A percentile compares a stretch with the other conserved stretches of the same genome.
phyloP scores from a whole-genome alignment of 192 early-diverging fungal genomes.

The Piromyces finnis region DNA sequence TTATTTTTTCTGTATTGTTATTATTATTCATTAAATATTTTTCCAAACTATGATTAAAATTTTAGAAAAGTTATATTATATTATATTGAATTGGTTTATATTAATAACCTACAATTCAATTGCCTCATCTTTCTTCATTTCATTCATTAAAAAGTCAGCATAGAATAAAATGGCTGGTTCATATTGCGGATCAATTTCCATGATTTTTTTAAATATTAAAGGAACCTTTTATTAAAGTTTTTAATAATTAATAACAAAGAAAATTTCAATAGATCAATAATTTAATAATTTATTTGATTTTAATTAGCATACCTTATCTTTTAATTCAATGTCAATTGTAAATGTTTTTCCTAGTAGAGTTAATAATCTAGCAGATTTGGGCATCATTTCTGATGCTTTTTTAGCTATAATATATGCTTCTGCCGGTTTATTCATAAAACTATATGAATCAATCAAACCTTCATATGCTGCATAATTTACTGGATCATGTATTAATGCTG shows the following conservation, averaged over 20 bases:
- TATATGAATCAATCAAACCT: neutral
- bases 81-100: too few relatives aligned
- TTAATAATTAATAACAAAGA: too few relatives aligned
- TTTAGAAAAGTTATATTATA: too few relatives aligned
- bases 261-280: too few relatives aligned
- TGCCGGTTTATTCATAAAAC: neutral
- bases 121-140: neutral
- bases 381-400: neutral
- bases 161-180: neutral
- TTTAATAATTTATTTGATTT: too few relatives aligned
- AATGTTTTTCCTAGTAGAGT: neutral
- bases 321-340: neutral
- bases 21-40: neutral
- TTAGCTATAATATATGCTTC: neutral
- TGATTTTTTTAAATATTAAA: neutral
- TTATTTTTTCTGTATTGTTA: neutral
- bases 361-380: neutral
- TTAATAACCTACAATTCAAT: neutral
- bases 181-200: neutral
- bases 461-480: neutral
- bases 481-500: neutral
- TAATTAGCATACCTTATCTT: neutral
- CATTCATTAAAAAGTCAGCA: neutral
- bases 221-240: neutral
- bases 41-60: neutral